phyloP scores from a whole-genome alignment of 352 stramenopile genomes.

The Globisporangium spiculum region DNA sequence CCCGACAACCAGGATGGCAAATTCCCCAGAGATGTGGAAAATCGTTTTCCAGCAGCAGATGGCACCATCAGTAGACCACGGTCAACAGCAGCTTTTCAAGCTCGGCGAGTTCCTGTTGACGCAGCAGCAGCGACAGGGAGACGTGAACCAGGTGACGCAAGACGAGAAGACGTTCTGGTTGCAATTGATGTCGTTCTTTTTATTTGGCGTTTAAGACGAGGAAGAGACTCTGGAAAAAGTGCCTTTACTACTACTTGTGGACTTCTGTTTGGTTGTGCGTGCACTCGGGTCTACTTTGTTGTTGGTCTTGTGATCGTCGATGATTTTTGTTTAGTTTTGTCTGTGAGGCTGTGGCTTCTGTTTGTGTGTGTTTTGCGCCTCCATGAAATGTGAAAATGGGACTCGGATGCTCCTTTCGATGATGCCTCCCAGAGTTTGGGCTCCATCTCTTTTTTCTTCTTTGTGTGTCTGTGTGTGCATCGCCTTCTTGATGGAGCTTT shows the following conservation, averaged over 20 bases:
- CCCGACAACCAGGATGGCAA: not conserved
- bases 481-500: not conserved
- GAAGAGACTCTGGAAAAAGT: not conserved
- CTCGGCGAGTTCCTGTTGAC: conserved; percentile 1
- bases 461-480: not conserved
- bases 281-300: not conserved
- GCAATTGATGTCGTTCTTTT: conserved; percentile 59
- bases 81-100: not conserved
- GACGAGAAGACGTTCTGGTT: conserved; percentile 51
- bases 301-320: not conserved
- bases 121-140: not conserved
- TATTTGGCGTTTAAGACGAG: conserved; percentile 33
- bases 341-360: not conserved
- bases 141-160: not conserved
- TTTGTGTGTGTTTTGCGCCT: not conserved
- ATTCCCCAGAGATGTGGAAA: conserved; percentile 2
- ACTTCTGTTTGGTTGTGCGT: conserved; percentile 1
- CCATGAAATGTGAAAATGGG: not conserved
- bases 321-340: not conserved
- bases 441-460: conserved; percentile 1
- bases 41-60: not conserved
- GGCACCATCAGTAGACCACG: not conserved
- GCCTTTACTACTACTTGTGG: not conserved
- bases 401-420: not conserved
- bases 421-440: not conserved